Percentiles rank a stretch among this genome's conserved stretches.
These are phyloP conservation scores for Suhomyces emberorum DNA, from an alignment of 805 yeast genomes.

Conservation along the genomic window DNA sequence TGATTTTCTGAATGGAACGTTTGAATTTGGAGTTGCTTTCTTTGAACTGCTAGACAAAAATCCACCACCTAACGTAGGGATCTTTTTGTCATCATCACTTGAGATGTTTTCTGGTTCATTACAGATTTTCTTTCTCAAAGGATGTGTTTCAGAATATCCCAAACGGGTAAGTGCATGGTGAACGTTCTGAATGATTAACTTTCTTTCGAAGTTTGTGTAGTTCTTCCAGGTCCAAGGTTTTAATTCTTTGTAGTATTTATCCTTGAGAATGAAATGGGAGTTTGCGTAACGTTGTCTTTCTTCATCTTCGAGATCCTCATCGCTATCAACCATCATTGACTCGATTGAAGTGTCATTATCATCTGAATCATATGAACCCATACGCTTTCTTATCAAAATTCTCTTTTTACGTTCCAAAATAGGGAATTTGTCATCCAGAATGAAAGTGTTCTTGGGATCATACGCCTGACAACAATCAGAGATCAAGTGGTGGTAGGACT, in stretches of 20 bases:
- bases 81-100: slow-evolving; percentile 22
- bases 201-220: slow-evolving; percentile 30
- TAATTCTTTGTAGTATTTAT: slow-evolving; percentile 39
- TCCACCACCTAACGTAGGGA: slow-evolving; percentile 27
- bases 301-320: slow-evolving; percentile 7
- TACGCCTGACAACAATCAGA: slow-evolving; percentile 27
- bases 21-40: slow-evolving; percentile 4
- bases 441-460: slow-evolving; percentile 30
- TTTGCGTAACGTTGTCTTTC: slow-evolving; percentile 2
- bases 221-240: slow-evolving; percentile 36
- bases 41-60: slow-evolving; percentile 16
- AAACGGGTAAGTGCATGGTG: slow-evolving; percentile 38
- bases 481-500: slow-evolving; percentile 24
- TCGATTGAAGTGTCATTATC: slow-evolving; percentile 9
- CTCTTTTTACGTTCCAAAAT: slow-evolving; percentile 19
- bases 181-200: slow-evolving; percentile 29
- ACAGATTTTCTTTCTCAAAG: slow-evolving; percentile 34
- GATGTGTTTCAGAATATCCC: slow-evolving; percentile 43
- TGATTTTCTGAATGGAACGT: slow-evolving; percentile 13
- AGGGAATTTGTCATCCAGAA: slow-evolving; percentile 25
- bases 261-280: slow-evolving; percentile 29
- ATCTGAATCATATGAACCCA: slow-evolving; percentile 5
- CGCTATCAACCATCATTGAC: slow-evolving; percentile 9
- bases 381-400: slow-evolving; percentile 23
- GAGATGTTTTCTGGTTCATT: background rate